Conservation (phyloP, 2,329 filamentous ascomycete genomes). For the Metarhizium album region DNA sequence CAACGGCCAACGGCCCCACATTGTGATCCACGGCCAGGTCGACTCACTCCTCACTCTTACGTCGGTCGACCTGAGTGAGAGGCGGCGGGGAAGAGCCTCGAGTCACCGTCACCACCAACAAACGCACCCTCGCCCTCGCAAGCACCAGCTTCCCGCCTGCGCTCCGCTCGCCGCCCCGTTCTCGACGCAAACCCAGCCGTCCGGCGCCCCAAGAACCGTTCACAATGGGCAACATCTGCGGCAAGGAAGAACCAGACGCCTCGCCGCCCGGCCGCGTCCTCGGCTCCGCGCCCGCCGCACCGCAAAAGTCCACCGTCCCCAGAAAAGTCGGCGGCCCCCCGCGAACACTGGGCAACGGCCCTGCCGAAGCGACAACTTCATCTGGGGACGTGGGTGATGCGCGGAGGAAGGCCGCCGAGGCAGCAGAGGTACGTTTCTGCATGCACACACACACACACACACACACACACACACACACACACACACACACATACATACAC, state of each 20-base stretch:
- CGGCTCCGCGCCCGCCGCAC: conserved; percentile 39
- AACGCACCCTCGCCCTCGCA: not conserved
- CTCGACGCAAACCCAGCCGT: not conserved
- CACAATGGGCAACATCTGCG: conserved; percentile 78
- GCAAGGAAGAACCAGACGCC: conserved; percentile 60
- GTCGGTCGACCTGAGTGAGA: no score
- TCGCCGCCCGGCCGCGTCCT: conserved; percentile 62
- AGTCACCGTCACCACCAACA: not conserved
- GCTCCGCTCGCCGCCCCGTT: not conserved
- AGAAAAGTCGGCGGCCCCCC: conserved; percentile 42
- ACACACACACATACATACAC: not conserved
- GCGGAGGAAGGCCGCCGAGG: conserved; percentile 62
- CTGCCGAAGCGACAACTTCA: conserved; percentile 16
- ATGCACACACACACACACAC: no score
- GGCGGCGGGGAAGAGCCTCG: no score
- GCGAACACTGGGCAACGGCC: conserved; percentile 49
- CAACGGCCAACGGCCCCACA: no score
- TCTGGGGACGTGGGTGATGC: conserved; percentile 36
- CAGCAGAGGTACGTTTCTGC: conserved; percentile 76
- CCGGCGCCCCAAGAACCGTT: not conserved
- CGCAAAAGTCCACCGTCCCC: conserved; percentile 39
- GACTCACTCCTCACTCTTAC: no score
- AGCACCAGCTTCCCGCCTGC: not conserved
- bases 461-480: no score
- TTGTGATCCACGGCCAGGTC: no score